phyloP scores from a whole-genome alignment of 805 yeast species.

The Nakazawaea populi region DNA sequence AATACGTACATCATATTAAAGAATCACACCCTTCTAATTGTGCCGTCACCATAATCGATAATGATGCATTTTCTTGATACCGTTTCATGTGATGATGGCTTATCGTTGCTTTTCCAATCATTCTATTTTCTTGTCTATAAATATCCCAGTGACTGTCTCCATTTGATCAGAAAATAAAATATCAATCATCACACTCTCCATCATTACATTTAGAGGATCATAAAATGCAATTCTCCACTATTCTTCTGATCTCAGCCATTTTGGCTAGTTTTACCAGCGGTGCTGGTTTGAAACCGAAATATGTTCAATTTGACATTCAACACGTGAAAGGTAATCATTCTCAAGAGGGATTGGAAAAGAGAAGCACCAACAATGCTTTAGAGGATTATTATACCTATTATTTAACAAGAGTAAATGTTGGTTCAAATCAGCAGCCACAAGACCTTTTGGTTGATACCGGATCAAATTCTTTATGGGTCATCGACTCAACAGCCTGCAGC shows the following conservation, averaged over 20 bases:
- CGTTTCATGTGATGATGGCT: too few species aligned
- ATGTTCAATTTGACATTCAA: constrained; percentile 3
- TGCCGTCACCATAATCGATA: too few species aligned
- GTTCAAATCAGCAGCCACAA: constrained; percentile 51
- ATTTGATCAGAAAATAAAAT: too few species aligned
- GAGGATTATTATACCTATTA: constrained; percentile 37
- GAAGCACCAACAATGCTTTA: constrained; percentile 24
- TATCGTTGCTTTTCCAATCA: too few species aligned
- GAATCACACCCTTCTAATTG: too few species aligned
- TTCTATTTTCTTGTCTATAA: too few species aligned
- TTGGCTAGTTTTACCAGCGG: background rate
- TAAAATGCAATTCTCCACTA: background rate
- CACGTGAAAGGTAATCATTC: background rate
- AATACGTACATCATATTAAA: too few species aligned
- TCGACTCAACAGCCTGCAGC: constrained; percentile 32
- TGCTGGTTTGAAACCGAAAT: constrained; percentile 5
- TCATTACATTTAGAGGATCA: background rate
- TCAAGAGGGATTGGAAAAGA: background rate
- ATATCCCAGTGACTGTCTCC: too few species aligned
- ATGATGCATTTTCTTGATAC: too few species aligned
- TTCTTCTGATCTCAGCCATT: background rate
- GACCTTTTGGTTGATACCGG: constrained; percentile 67
- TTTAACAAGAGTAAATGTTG: constrained; percentile 40
- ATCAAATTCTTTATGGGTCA: constrained; percentile 67
- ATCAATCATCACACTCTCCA: background rate